Conservation (phyloP, 352 stramenopile species). For the Globisporangium parvum region DNA sequence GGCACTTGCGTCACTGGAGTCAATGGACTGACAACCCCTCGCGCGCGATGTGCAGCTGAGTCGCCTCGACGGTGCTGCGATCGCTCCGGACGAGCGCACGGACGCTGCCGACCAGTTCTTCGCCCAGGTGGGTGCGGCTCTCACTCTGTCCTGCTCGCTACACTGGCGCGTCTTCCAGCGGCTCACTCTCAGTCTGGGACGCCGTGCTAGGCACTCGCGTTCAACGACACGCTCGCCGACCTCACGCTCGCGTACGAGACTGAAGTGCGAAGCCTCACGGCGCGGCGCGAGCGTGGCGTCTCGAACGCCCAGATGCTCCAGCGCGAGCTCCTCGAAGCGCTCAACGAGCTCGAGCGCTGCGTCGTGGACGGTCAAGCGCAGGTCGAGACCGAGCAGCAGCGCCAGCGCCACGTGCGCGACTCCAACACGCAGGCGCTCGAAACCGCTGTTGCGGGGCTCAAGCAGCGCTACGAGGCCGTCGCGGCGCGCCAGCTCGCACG, state of each 20-base stretch:
- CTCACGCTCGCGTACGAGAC: slow-evolving; percentile 49
- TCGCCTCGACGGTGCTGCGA: slow-evolving; percentile 38
- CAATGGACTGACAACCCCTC: neutral
- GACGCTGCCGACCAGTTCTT: slow-evolving; percentile 43
- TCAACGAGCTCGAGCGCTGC: slow-evolving; percentile 50
- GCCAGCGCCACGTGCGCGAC: slow-evolving; percentile 32
- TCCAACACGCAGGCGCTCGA: slow-evolving; percentile 31
- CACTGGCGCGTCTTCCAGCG: neutral
- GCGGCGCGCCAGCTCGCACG: slow-evolving; percentile 20
- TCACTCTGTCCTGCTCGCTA: neutral
- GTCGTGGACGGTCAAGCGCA: slow-evolving; percentile 33
- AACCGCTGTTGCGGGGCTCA: slow-evolving; percentile 29
- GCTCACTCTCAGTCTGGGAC: neutral
- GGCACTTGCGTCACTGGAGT: neutral
- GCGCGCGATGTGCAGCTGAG: slow-evolving; percentile 20
- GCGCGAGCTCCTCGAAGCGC: slow-evolving; percentile 44
- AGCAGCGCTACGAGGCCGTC: slow-evolving; percentile 17
- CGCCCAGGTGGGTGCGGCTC: slow-evolving; percentile 23
- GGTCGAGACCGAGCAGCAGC: slow-evolving; percentile 38
- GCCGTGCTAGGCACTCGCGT: slow-evolving; percentile 34
- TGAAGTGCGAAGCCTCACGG: slow-evolving; percentile 42
- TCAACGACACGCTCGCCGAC: slow-evolving; percentile 57
- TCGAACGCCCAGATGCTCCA: slow-evolving; percentile 63
- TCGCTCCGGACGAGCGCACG: slow-evolving; percentile 33
- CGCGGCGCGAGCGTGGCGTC: slow-evolving; percentile 25